A percentile compares a stretch with the other conserved stretches of the same genome.
phyloP scores from a whole-genome alignment of 768 basidiomycete genomes.

The Rhizopogon vesiculosus region DNA sequence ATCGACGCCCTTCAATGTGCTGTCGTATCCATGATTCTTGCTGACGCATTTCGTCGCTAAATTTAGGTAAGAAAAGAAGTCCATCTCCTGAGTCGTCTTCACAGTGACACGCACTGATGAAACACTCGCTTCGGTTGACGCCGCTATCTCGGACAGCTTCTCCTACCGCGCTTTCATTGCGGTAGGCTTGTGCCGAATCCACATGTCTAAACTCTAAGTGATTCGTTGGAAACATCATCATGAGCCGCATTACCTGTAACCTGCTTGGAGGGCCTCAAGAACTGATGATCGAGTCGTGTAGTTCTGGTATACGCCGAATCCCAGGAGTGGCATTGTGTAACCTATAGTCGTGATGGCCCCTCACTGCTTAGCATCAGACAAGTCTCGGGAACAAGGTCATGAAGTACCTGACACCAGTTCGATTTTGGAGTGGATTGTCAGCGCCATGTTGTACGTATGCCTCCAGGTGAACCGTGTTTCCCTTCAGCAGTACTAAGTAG shows the following conservation, averaged over 20 bases:
- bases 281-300: slow-evolving; percentile 50
- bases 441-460: slow-evolving; percentile 10
- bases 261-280: slow-evolving; percentile 56
- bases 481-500: not conserved
- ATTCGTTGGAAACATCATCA: not conserved
- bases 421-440: slow-evolving; percentile 27
- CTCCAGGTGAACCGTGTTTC: not conserved
- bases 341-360: slow-evolving; percentile 28
- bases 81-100: not conserved
- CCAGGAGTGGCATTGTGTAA: slow-evolving; percentile 56
- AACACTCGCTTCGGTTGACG: slow-evolving; percentile 53
- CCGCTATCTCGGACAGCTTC: slow-evolving; percentile 54
- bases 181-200: slow-evolving; percentile 69
- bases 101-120: slow-evolving; percentile 52
- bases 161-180: slow-evolving; percentile 60
- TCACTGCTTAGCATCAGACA: not conserved
- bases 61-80: not conserved
- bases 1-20: slow-evolving; percentile 53
- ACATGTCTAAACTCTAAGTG: slow-evolving; percentile 46
- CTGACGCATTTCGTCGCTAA: slow-evolving; percentile 64
- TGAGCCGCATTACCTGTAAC: slow-evolving; percentile 46
- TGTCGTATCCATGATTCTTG: slow-evolving; percentile 59
- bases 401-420: slow-evolving; percentile 32
- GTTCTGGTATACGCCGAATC: slow-evolving; percentile 72
- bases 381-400: slow-evolving; percentile 3